Conservation (phyloP, 768 basidiomycete genomes). For the Lyophyllum semitale region DNA sequence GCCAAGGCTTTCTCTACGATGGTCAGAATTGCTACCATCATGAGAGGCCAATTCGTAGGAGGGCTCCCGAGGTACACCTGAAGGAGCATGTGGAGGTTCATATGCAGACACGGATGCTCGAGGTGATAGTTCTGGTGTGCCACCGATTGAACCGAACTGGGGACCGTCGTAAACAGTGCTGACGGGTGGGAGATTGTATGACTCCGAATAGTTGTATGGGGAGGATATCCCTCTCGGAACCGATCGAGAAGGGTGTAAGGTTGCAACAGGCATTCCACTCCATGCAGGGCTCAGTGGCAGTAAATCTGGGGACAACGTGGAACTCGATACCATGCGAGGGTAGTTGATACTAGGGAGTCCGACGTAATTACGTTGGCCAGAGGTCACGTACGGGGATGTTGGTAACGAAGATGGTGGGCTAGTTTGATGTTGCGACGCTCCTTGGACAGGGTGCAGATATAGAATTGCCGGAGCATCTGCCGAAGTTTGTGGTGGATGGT, state of each 20-base stretch:
- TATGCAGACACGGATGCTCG: neutral
- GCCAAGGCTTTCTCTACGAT: conserved; percentile 26
- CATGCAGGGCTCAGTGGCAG: neutral
- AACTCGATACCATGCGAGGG: neutral
- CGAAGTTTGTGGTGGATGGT: neutral
- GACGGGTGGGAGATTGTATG: conserved; percentile 9
- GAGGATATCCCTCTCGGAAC: neutral
- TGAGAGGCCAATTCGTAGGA: conserved; percentile 11
- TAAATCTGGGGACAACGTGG: neutral
- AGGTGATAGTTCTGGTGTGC: neutral
- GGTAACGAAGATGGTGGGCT: neutral
- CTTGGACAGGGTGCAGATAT: neutral
- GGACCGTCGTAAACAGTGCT: conserved; percentile 4
- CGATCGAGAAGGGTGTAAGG: neutral
- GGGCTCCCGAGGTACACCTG: conserved; percentile 1
- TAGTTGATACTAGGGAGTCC: neutral
- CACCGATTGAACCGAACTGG: neutral
- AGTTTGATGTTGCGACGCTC: neutral
- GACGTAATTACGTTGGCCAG: neutral
- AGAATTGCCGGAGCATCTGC: neutral
- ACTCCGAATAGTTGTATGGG: conserved; percentile 1
- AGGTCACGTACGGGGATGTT: neutral
- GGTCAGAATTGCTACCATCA: conserved; percentile 11
- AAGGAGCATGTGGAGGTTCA: neutral
- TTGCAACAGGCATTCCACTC: neutral